Percentiles rank a stretch among this genome's conserved stretches.
Evolutionary conservation across 2,329 filamentous ascomycete genomes (phyloP).

Genomic region (Thelonectria blattea): DNA sequence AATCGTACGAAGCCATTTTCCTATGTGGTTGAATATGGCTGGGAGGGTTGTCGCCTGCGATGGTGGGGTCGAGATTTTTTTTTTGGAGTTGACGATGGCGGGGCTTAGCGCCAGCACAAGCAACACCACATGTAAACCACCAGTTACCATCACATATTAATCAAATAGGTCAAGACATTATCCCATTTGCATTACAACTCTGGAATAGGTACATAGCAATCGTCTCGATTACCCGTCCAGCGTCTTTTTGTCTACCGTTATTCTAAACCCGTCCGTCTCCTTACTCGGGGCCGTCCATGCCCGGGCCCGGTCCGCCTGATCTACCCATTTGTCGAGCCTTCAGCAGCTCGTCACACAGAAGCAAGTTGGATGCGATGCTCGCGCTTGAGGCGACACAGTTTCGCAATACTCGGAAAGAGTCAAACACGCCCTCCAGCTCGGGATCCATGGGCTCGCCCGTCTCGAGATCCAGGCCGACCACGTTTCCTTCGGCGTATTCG

Average conservation of each 20-base stretch:
- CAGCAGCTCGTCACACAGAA: constrained; percentile 95
- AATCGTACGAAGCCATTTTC: constrained; percentile 80
- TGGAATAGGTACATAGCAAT: constrained; percentile 27
- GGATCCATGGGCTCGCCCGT: constrained; percentile 96
- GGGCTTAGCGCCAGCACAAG: constrained; percentile 39
- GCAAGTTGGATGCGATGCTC: constrained; percentile 91
- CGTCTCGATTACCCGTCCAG: constrained; percentile 35
- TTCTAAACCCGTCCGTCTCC: constrained; percentile 50
- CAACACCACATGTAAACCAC: not conserved
- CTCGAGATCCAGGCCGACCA: constrained; percentile 84
- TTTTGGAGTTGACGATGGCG: constrained; percentile 39
- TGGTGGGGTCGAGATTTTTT: constrained; percentile 52
- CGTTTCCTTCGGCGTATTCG: constrained; percentile 81
- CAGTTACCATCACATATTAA: not conserved
- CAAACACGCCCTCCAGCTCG: constrained; percentile 87
- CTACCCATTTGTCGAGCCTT: constrained; percentile 96
- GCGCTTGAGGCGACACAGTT: constrained; percentile 94
- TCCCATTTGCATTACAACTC: not conserved
- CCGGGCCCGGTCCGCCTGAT: constrained; percentile 65
- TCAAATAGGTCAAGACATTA: not conserved
- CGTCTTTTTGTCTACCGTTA: constrained; percentile 47
- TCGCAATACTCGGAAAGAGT: constrained; percentile 92
- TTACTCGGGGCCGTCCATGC: constrained; percentile 67
- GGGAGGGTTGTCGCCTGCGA: constrained; percentile 29
- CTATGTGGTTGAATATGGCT: constrained; percentile 19